These are phyloP conservation scores for Aspergillus udagawae DNA, from an alignment of 2,329 filamentous ascomycete genomes.

Conservation along the genomic window DNA sequence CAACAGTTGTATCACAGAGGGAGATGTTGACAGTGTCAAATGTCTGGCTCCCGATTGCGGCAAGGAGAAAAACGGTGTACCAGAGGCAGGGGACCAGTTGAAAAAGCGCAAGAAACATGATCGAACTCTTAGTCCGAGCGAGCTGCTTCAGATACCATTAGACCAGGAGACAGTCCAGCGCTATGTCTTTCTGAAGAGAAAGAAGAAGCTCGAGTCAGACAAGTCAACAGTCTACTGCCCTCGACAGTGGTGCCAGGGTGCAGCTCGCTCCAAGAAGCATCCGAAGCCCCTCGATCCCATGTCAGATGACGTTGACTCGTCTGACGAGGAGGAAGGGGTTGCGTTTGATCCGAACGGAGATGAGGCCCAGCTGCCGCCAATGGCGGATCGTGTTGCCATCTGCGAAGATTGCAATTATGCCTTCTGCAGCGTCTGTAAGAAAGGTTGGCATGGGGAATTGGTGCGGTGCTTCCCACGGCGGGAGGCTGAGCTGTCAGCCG, in stretches of 20 bases:
- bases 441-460: slow-evolving; percentile 93
- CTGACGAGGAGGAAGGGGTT: slow-evolving; percentile 50
- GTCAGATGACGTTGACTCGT: slow-evolving; percentile 45
- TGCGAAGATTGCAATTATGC: slow-evolving; percentile 88
- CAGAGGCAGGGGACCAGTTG: slow-evolving; percentile 11
- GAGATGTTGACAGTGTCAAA: slow-evolving; percentile 72
- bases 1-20: slow-evolving; percentile 79
- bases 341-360: slow-evolving; percentile 42
- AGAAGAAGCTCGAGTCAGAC: slow-evolving; percentile 86
- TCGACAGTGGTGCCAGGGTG: slow-evolving; percentile 85
- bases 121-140: slow-evolving; percentile 71
- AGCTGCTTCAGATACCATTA: slow-evolving; percentile 74
- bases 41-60: slow-evolving; percentile 79
- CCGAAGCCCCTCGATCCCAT: slow-evolving; percentile 66
- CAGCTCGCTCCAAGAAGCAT: slow-evolving; percentile 71
- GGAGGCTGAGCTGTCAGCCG: slow-evolving; percentile 66
- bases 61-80: slow-evolving; percentile 49
- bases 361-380: slow-evolving; percentile 42
- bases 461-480: slow-evolving; percentile 65
- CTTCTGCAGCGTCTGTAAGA: slow-evolving; percentile 71
- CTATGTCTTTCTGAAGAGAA: slow-evolving; percentile 87
- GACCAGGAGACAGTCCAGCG: slow-evolving; percentile 70
- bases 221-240: slow-evolving; percentile 92
- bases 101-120: slow-evolving; percentile 58
- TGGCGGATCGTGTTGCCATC: slow-evolving; percentile 68